Percentiles rank a stretch among this genome's conserved stretches.
Conservation (phyloP, 73 alveolate species). For the Uronychia binucleata region DNA sequence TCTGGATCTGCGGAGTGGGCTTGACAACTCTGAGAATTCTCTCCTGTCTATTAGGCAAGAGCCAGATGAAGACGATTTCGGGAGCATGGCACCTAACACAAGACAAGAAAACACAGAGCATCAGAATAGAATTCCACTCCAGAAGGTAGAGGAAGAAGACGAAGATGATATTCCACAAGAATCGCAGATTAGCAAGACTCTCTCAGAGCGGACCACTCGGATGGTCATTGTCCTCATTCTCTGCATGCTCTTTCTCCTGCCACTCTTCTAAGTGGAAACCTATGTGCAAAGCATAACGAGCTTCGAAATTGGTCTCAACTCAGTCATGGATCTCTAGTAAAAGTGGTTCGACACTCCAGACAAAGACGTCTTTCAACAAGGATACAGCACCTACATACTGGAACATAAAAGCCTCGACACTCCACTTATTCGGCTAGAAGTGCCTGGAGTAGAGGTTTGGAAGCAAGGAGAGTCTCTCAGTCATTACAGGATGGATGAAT, state of each 20-base stretch:
- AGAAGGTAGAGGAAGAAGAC: constrained; percentile 32
- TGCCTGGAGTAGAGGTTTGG: background rate
- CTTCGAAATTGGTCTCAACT: constrained; percentile 10
- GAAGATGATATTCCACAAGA: constrained; percentile 45
- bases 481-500: background rate
- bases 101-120: background rate
- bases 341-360: background rate
- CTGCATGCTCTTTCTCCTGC: constrained; percentile 42
- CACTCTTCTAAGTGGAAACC: constrained; percentile 19
- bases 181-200: constrained; percentile 44
- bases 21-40: background rate
- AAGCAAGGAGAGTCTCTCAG: background rate
- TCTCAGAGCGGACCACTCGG: constrained; percentile 53
- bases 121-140: background rate
- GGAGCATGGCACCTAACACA: background rate
- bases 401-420: background rate
- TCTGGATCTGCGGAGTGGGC: background rate
- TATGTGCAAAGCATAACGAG: constrained; percentile 1
- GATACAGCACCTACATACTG: background rate
- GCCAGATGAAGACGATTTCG: background rate
- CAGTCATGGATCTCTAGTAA: background rate
- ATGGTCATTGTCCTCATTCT: constrained; percentile 50
- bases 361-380: background rate
- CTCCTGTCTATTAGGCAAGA: background rate
- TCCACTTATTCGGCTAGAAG: background rate